A percentile compares a stretch with the other conserved stretches of the same genome.
Conservation (phyloP, 768 basidiomycete genomes). For the Rhodocollybia butyracea region DNA sequence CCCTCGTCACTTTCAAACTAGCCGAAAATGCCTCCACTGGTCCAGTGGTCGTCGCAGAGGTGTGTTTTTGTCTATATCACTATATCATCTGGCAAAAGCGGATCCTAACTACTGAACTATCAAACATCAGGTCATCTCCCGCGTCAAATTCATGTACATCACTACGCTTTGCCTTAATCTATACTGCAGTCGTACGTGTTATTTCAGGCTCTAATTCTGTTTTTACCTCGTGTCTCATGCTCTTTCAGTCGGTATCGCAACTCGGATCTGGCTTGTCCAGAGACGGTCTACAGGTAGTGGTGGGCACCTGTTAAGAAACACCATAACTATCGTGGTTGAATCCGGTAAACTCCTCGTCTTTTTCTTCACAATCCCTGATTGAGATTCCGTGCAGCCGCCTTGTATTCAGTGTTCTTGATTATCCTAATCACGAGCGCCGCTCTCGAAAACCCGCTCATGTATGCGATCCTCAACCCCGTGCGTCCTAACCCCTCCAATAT, state of each 20-base stretch:
- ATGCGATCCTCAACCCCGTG: conserved; percentile 3
- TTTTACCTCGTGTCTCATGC: neutral
- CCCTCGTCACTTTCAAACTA: conserved; percentile 1
- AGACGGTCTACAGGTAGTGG: conserved; percentile 1
- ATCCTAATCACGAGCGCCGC: conserved; percentile 6
- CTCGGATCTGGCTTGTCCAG: conserved; percentile 4
- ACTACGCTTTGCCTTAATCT: conserved; percentile 3
- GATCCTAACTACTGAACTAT: too few species aligned
- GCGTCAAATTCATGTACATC: conserved; percentile 5
- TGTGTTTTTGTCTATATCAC: neutral
- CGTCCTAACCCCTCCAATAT: neutral
- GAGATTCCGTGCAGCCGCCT: neutral
- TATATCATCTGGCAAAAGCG: too few species aligned
- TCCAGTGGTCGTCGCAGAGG: neutral
- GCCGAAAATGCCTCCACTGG: neutral
- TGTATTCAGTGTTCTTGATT: conserved; percentile 2
- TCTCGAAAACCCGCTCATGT: conserved; percentile 5
- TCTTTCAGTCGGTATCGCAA: neutral
- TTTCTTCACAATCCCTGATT: neutral
- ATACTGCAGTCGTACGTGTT: neutral
- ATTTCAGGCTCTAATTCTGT: too few species aligned
- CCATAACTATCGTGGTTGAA: conserved; percentile 2
- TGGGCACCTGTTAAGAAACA: neutral
- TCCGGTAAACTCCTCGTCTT: neutral
- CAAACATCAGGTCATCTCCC: neutral